These are phyloP conservation scores for Cymodocea nodosa DNA, from an alignment of 116 monocot genomes.

Conservation along the genomic window DNA sequence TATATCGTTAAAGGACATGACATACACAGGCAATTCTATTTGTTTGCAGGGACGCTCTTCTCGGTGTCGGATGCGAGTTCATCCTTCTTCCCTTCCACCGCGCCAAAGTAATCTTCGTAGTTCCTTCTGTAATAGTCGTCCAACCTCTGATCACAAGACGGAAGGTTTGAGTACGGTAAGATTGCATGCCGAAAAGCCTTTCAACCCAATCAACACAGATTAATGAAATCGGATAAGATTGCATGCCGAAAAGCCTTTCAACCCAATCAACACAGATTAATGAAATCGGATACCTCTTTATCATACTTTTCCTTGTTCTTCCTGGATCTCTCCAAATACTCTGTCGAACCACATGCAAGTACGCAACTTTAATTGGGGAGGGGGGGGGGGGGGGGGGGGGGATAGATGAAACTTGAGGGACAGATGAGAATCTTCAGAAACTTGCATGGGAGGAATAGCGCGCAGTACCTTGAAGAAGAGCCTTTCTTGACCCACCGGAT, in stretches of 20 bases:
- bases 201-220: not conserved
- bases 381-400: too few species aligned
- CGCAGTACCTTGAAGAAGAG: conserved; percentile 13
- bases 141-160: conserved; percentile 20
- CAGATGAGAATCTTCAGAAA: not conserved
- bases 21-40: conserved; percentile 5
- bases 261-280: not conserved
- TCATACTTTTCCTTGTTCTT: conserved; percentile 56
- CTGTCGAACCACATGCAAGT: conserved; percentile 7
- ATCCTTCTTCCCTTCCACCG: conserved; percentile 29
- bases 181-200: not conserved
- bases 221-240: not conserved
- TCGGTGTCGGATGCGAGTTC: conserved; percentile 46
- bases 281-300: conserved; percentile 35
- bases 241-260: not conserved
- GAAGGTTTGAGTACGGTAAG: not conserved
- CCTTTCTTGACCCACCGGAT: conserved; percentile 9
- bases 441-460: not conserved
- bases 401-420: not conserved
- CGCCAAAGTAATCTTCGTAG: conserved; percentile 58
- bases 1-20: too few species aligned
- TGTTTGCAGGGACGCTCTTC: conserved; percentile 46
- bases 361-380: too few species aligned
- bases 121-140: conserved; percentile 56
- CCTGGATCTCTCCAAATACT: conserved; percentile 55